Evolutionary conservation across 306 rosid genomes (phyloP).

Genomic region (Gastrolobium bilobum): DNA sequence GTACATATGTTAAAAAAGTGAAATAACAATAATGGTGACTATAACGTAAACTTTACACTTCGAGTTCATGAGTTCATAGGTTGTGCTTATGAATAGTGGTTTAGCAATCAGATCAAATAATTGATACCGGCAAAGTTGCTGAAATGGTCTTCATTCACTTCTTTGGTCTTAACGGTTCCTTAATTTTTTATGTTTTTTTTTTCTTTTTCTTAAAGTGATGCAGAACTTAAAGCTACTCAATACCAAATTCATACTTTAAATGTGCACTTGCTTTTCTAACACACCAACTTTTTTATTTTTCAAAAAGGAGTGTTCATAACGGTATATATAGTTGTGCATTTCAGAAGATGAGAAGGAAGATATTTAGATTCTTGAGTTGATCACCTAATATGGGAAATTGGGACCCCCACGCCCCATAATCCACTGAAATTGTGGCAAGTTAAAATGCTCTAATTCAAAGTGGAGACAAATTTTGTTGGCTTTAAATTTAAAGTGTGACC

Average conservation of each 20-base stretch:
- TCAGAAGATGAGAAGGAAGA: constrained; percentile 25
- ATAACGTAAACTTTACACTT: constrained; percentile 26
- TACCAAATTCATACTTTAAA: constrained; percentile 43
- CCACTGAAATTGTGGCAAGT: constrained; percentile 37
- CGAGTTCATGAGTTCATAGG: background rate
- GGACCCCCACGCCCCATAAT: background rate
- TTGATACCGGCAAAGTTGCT: background rate
- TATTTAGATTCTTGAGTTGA: constrained; percentile 36
- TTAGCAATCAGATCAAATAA: constrained; percentile 31
- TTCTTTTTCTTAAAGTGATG: background rate
- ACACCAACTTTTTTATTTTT: background rate
- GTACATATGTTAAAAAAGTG: background rate
- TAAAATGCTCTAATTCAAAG: background rate
- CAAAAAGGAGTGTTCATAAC: constrained; percentile 37
- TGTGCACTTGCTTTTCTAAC: constrained; percentile 22
- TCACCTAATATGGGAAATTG: constrained; percentile 23
- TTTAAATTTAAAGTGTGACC: constrained; percentile 34
- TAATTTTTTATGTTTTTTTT: background rate
- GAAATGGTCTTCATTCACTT: constrained; percentile 2
- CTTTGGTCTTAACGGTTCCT: constrained; percentile 12
- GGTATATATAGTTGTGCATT: constrained; percentile 23
- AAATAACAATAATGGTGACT: background rate
- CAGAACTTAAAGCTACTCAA: background rate
- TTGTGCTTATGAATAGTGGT: constrained; percentile 2
- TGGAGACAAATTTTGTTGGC: constrained; percentile 28